These are phyloP conservation scores for Protomyces macrosporus DNA, from an alignment of 1,139 yeast species.

Conservation along the genomic window DNA sequence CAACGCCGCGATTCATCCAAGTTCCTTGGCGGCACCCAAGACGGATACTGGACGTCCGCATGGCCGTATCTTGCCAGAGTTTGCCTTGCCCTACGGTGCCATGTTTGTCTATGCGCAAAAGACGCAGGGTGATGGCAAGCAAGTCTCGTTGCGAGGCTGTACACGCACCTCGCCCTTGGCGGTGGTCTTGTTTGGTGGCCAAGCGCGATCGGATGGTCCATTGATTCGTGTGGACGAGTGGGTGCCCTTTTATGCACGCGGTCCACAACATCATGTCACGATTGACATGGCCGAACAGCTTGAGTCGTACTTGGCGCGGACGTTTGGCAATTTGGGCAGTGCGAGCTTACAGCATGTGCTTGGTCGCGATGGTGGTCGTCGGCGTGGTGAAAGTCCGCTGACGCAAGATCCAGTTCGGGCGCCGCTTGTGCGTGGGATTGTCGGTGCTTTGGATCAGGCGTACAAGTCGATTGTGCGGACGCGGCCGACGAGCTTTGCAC, in stretches of 20 bases:
- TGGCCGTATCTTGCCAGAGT: conserved; percentile 1
- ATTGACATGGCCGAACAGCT: neutral
- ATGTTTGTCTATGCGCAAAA: conserved; percentile 16
- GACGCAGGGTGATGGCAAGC: conserved; percentile 11
- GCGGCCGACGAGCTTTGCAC: neutral
- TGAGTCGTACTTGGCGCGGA: conserved; percentile 1
- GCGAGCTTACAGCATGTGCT: neutral
- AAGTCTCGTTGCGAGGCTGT: conserved; percentile 2
- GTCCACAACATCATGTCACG: conserved; percentile 7
- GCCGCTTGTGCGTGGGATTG: conserved; percentile 14
- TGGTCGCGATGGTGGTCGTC: neutral
- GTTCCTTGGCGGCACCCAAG: conserved; percentile 36
- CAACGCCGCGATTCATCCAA: conserved; percentile 29
- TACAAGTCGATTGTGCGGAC: neutral
- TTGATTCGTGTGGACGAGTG: conserved; percentile 14
- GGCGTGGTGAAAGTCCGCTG: conserved; percentile 1
- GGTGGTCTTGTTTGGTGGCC: conserved; percentile 20
- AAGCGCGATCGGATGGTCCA: neutral
- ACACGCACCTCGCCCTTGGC: conserved; percentile 19
- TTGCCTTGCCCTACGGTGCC: conserved; percentile 1
- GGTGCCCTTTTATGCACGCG: conserved; percentile 24
- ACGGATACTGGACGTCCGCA: neutral
- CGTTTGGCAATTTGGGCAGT: conserved; percentile 16
- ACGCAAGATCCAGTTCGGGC: conserved; percentile 6
- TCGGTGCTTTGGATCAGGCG: neutral